Evolutionary conservation across 2,329 filamentous ascomycete species (phyloP), one percentile per base, ranked within the genome.

Genomic region (Phaeophleospora eucalypticola): DNA sequence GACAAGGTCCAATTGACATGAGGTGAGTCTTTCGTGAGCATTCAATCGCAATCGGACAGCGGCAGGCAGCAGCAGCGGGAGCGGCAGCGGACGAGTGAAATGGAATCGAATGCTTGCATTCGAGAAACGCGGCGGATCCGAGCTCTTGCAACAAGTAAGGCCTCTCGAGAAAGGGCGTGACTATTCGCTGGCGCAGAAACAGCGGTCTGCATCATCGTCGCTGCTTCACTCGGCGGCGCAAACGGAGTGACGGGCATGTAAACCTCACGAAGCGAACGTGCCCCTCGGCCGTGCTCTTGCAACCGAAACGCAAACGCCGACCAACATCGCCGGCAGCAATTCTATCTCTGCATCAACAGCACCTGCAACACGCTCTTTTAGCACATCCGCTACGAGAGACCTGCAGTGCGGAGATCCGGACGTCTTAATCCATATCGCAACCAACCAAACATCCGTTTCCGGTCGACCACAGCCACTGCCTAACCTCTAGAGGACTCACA

Each of bases 1-100:
- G 56, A 37, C 61, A 65, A 46, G 58, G 54, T 32, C 59, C 59
- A 35, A 61, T 65, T 42, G 62, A 65, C 52, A 64, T 65, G 62
- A 65, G 62, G 62, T 65, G 51, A 62, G 61, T 59, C 18, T 20
- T 27, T 12, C 18, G 36, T 15, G 43, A 45, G 38, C 15, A 34
- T 36, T 46, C 16, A 34, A 10, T 35, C 35, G 9, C 40, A 8
- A 17, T 18, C 15, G 14, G 19, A 8, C 36, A 14, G 37, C 14
- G 41, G 33, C 20, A 14, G 24, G 40, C 36, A 27, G 29, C 38
- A 29, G 27, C 17, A 33, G 27, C 32, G 41, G 38, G 34, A 40
- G 41, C 35, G 44, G 35, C 37, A 32, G 40, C 16, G 29, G 16
- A 12, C 8, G 17, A 17, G 16, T 19, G 6, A 10, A 19, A 21